Conservation (phyloP, 768 basidiomycete species). For the Boletus rufocinnamomeus region DNA sequence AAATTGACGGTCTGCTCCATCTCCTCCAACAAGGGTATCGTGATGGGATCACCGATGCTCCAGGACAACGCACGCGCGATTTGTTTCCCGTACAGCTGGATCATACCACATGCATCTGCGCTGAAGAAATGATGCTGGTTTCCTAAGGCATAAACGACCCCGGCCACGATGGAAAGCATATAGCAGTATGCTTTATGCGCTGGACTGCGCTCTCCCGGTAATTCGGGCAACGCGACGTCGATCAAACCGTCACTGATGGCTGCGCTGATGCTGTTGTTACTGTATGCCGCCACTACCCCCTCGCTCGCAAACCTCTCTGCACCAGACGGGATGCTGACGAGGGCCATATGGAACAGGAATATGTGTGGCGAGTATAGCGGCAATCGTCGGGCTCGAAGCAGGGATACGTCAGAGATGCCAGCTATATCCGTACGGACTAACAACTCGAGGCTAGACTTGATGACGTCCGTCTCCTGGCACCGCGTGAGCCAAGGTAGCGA, state of each 20-base stretch:
- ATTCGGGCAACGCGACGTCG: constrained; percentile 63
- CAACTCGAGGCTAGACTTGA: constrained; percentile 73
- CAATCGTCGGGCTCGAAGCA: constrained; percentile 61
- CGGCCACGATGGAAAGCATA: constrained; percentile 79
- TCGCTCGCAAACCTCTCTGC: constrained; percentile 87
- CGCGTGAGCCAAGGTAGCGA: constrained; percentile 76
- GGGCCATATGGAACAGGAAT: constrained; percentile 82
- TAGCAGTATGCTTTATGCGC: constrained; percentile 81
- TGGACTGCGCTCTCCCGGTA: constrained; percentile 75
- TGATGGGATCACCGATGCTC: constrained; percentile 80
- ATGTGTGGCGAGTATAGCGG: constrained; percentile 77
- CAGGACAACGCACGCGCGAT: constrained; percentile 76
- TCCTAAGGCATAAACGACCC: constrained; percentile 63
- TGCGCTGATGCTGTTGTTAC: constrained; percentile 75
- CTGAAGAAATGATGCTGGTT: constrained; percentile 77
- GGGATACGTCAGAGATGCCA: constrained; percentile 65
- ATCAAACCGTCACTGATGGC: constrained; percentile 77
- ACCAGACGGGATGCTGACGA: constrained; percentile 72
- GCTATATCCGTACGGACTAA: constrained; percentile 67
- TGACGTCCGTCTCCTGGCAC: constrained; percentile 79
- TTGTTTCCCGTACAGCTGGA: constrained; percentile 83
- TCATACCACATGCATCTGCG: constrained; percentile 80
- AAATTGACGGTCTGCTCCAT: constrained; percentile 77
- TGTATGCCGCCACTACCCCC: constrained; percentile 79
- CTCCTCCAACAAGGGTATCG: constrained; percentile 76